phyloP scores from a whole-genome alignment of 164 flowering plant species.

The Buxus sempervirens region DNA sequence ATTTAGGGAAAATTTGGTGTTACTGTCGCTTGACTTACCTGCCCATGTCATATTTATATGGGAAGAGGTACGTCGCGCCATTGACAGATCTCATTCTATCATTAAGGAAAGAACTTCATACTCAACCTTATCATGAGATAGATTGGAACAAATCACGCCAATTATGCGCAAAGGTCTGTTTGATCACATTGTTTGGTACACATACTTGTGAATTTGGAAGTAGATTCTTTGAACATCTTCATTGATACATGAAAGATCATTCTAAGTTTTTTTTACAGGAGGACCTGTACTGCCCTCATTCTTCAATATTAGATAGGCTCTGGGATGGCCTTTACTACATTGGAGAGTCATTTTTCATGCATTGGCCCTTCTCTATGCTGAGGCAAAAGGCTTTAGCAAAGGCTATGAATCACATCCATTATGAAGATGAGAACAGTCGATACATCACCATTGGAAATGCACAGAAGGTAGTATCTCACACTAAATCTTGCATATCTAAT shows the following conservation, averaged over 20 bases:
- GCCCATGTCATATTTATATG: constrained; percentile 42
- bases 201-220: background rate
- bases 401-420: background rate
- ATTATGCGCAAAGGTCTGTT: constrained; percentile 24
- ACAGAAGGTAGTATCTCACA: background rate
- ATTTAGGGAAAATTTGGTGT: constrained; percentile 34
- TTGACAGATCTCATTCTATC: constrained; percentile 25
- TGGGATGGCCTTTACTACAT: background rate
- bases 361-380: background rate
- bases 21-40: constrained; percentile 28
- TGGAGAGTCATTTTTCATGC: background rate
- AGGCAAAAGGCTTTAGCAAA: background rate
- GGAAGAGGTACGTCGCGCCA: constrained; percentile 23
- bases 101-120: constrained; percentile 27
- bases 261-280: background rate
- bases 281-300: background rate
- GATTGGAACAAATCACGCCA: constrained; percentile 21
- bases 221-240: background rate
- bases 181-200: background rate
- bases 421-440: background rate
- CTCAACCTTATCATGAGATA: constrained; percentile 25
- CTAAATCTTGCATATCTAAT: background rate
- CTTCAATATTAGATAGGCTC: background rate
- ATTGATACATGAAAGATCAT: background rate
- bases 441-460: background rate